phyloP scores from a whole-genome alignment of 179 eudicot genomes.

The Beta corolliflora region DNA sequence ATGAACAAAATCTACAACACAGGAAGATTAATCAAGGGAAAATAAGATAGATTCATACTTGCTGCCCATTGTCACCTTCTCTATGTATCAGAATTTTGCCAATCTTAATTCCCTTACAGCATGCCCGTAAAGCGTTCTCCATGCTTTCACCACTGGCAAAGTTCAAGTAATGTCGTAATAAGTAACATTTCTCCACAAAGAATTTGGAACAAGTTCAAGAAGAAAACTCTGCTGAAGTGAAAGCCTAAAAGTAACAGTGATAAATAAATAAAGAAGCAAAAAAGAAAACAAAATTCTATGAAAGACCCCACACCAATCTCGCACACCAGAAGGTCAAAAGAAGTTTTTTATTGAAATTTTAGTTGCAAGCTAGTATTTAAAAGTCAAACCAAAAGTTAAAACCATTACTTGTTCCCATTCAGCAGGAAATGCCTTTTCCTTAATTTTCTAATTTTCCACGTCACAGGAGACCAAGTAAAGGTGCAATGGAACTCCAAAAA shows the following conservation, averaged over 20 bases:
- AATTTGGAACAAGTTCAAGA: background rate
- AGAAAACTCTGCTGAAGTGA: too few species aligned
- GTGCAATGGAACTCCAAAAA: background rate
- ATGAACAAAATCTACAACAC: background rate
- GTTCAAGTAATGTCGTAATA: conserved; percentile 1
- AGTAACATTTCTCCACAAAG: too few species aligned
- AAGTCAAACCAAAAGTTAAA: background rate
- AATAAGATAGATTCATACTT: conserved; percentile 41
- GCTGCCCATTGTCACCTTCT: conserved; percentile 93
- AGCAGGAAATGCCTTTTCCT: background rate
- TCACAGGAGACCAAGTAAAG: background rate
- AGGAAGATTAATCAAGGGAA: background rate
- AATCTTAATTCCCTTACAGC: conserved; percentile 89
- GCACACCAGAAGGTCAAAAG: background rate
- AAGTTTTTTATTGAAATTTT: background rate
- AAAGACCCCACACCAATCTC: background rate
- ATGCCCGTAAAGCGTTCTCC: conserved; percentile 94
- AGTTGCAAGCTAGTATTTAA: background rate
- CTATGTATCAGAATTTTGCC: conserved; percentile 93
- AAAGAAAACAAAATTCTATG: background rate
- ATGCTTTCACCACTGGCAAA: conserved; percentile 81
- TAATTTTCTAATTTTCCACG: background rate
- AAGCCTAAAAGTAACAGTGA: background rate
- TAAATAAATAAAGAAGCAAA: background rate
- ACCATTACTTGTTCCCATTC: background rate